Evolutionary conservation across 768 basidiomycete species (phyloP), one percentile per base, ranked within the genome.

Genomic region (Russula emetica): DNA sequence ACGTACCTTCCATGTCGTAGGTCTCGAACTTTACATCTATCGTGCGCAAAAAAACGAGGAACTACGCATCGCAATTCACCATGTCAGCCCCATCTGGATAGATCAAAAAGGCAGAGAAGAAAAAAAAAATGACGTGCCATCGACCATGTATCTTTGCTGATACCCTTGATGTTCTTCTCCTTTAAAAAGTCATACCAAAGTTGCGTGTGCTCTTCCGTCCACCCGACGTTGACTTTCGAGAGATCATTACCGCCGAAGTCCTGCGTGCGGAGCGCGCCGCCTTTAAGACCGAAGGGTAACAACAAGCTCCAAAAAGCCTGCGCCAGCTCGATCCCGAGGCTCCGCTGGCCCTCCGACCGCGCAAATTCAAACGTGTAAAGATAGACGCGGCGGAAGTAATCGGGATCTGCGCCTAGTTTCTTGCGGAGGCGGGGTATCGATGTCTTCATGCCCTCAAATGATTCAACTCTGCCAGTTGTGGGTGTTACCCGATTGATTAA

Each of bases 91-190:
- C n/a, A 44, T n/a, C 20, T n/a, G 44, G 20, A 44, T 44, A 20
- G 44, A 52, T 60, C 16, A 34, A 36, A 56, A 34, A n/a, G 32
- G 9, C 32, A 36, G 5, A 49, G 5, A 49, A 56, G 44, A 24
- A 50, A 49, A 64, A n/a, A 40, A 44, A 30, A 54, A 40, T 57
- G 16, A 75, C 85, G 49, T 55, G 90, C 92, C 91, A 94, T 93
- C 57, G 79, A 74, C 92, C 92, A 94, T 20, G 89, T 90, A 75
- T 93, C 92, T 75, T 89, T 91, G 76, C 90, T 93, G 36, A 95
- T 81, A 5, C 90, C 92, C 71, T 88, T 88, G 24, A 78, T 78
- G 1, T 84, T 85, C 67, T 82, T 86, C 71, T 81, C 76, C 36
- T 72, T 75, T 72, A 94, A 73, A 72, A 85, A 95, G n/a, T 87